These are phyloP conservation scores for Aureobasidium uvarum DNA, from an alignment of 2,329 filamentous ascomycete genomes.

Conservation along the genomic window DNA sequence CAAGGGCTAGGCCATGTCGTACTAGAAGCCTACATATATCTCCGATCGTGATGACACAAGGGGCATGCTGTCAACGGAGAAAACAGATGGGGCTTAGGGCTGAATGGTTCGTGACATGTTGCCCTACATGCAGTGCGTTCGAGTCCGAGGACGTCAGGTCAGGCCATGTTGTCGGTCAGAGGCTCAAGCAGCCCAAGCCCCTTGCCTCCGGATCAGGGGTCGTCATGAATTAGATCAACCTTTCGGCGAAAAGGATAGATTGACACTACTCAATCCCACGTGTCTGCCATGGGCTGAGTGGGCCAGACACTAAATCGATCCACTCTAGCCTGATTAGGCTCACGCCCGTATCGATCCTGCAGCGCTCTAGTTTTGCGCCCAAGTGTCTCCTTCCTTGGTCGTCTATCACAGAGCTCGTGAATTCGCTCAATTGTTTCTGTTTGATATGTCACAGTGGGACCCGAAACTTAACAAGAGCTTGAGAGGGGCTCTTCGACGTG, in stretches of 20 bases:
- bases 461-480: not conserved
- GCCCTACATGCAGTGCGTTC: not conserved
- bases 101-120: slow-evolving; percentile 10
- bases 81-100: not conserved
- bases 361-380: slow-evolving; percentile 1
- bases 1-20: slow-evolving; percentile 7
- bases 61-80: not conserved
- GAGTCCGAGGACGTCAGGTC: not conserved
- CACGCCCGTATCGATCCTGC: slow-evolving; percentile 16
- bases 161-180: not conserved
- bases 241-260: slow-evolving; percentile 17
- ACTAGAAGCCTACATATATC: not conserved
- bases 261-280: slow-evolving; percentile 13
- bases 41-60: not conserved
- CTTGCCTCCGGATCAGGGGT: not conserved
- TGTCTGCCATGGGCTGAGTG: slow-evolving; percentile 10
- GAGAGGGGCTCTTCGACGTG: not conserved
- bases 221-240: not conserved
- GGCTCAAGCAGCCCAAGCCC: slow-evolving; percentile 1
- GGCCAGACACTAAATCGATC: slow-evolving; percentile 17
- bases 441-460: too few relatives aligned
- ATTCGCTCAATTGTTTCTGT: not conserved
- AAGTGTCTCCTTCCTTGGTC: slow-evolving; percentile 6
- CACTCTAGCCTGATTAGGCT: not conserved
- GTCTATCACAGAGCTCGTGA: not conserved